phyloP scores from a whole-genome alignment of 73 alveolate species.

The Paramecium sexaurelia region DNA sequence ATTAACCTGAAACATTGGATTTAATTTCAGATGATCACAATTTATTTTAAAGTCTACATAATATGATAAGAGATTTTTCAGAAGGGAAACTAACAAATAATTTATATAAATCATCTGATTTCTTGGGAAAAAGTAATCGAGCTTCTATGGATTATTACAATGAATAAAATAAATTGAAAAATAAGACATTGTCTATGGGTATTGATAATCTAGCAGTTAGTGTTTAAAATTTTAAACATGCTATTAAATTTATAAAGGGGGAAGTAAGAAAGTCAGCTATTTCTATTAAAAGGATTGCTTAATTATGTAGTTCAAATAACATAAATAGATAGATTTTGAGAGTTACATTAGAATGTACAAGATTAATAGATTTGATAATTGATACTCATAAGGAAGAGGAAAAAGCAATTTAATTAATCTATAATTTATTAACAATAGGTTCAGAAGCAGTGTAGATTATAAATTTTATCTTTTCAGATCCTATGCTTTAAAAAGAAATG shows the following conservation, averaged over 20 bases:
- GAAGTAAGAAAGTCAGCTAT: not conserved
- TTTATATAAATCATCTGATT: not conserved
- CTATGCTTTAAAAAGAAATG: not conserved
- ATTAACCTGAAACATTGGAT: not conserved
- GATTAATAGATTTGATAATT: not conserved
- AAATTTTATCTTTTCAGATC: not conserved
- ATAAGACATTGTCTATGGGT: not conserved
- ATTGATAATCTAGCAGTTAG: not conserved
- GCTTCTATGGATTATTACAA: conserved; percentile 37
- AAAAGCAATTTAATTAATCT: not conserved
- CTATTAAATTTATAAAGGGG: not conserved
- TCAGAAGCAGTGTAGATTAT: not conserved
- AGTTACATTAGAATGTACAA: conserved; percentile 1
- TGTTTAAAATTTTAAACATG: not conserved
- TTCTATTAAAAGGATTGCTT: not conserved
- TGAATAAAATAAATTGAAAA: not conserved
- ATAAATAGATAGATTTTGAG: not conserved
- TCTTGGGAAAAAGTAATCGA: not conserved
- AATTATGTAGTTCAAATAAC: not conserved
- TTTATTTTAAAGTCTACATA: not conserved
- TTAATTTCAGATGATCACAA: not conserved
- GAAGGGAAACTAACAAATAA: not conserved
- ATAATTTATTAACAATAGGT: not conserved
- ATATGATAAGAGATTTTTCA: not conserved
- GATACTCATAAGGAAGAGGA: conserved; percentile 9